Percentiles rank a stretch among this genome's conserved stretches.
phyloP scores from a whole-genome alignment of 1,284 basidiomycete species.

The Ceratobasidium sp. region DNA sequence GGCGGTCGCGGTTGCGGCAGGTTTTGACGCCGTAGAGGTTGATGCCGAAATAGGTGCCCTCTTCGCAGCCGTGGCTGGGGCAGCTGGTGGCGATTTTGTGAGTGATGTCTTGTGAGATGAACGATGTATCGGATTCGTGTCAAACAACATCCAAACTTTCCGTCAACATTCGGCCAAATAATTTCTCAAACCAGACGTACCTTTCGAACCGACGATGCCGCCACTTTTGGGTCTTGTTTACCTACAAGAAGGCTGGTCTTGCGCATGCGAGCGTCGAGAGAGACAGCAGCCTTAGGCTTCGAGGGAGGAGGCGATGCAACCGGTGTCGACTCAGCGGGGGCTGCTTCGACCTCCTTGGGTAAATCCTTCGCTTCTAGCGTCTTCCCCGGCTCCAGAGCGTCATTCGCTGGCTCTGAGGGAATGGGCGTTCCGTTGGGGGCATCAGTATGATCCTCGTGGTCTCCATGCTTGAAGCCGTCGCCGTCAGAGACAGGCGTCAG shows the following conservation, averaged over 20 bases:
- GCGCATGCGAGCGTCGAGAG: constrained; percentile 33
- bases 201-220: constrained; percentile 25
- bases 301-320: constrained; percentile 21
- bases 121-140: constrained; percentile 12
- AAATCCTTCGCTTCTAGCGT: constrained; percentile 24
- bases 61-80: constrained; percentile 18
- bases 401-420: constrained; percentile 38
- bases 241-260: constrained; percentile 21
- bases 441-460: constrained; percentile 42
- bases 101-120: constrained; percentile 29
- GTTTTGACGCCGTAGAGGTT: constrained; percentile 15
- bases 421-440: constrained; percentile 40
- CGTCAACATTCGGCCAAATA: not conserved
- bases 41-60: constrained; percentile 21
- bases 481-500: constrained; percentile 40
- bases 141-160: constrained; percentile 4
- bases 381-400: constrained; percentile 7
- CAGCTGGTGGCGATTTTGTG: constrained; percentile 26
- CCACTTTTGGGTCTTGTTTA: constrained; percentile 40
- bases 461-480: constrained; percentile 41
- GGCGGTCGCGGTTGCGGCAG: not conserved
- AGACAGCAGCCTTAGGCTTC: constrained; percentile 44
- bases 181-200: constrained; percentile 9
- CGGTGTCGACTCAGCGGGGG: not conserved
- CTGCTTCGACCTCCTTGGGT: not conserved